Percentiles rank a stretch among this genome's conserved stretches.
Evolutionary conservation across 2,329 filamentous ascomycete species (phyloP).

Genomic region (Trichoderma sp.): DNA sequence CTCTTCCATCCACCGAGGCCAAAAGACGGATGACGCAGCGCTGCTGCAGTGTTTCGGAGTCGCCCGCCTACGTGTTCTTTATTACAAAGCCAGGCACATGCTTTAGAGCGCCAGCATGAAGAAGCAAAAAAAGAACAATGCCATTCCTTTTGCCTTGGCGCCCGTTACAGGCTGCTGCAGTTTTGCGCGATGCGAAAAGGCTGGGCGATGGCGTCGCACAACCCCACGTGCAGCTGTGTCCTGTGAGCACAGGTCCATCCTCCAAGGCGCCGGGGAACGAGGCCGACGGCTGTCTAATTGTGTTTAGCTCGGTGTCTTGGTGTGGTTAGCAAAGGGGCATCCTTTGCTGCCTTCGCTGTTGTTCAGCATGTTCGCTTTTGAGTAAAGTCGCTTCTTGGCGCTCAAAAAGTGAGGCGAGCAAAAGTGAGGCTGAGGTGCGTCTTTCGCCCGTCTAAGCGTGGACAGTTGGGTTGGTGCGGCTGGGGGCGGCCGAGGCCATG

Average conservation of each 20-base stretch:
- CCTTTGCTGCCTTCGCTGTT: not conserved
- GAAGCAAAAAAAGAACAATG: not conserved
- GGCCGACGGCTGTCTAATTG: not conserved
- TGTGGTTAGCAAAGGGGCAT: not conserved
- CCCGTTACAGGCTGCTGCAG: not conserved
- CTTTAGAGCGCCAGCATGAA: not conserved
- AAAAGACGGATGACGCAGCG: conserved; percentile 1
- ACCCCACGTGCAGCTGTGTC: conserved; percentile 7
- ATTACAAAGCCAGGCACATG: not conserved
- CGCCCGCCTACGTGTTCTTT: conserved; percentile 6
- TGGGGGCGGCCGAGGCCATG: conserved; percentile 5
- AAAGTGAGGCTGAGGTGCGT: conserved; percentile 9
- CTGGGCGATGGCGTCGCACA: not conserved
- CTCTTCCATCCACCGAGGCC: not conserved
- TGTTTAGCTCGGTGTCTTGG: conserved; percentile 13
- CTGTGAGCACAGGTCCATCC: not conserved
- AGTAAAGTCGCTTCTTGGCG: not conserved
- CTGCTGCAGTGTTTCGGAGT: not conserved
- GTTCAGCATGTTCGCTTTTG: not conserved
- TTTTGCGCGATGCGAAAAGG: not conserved
- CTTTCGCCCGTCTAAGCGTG: not conserved
- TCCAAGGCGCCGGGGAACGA: not conserved
- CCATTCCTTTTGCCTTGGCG: not conserved
- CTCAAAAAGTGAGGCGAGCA: conserved; percentile 2
- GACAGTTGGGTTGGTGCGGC: conserved; percentile 7